Evolutionary conservation across 1,284 basidiomycete genomes (phyloP).

Genomic region (Trametes pubescens): DNA sequence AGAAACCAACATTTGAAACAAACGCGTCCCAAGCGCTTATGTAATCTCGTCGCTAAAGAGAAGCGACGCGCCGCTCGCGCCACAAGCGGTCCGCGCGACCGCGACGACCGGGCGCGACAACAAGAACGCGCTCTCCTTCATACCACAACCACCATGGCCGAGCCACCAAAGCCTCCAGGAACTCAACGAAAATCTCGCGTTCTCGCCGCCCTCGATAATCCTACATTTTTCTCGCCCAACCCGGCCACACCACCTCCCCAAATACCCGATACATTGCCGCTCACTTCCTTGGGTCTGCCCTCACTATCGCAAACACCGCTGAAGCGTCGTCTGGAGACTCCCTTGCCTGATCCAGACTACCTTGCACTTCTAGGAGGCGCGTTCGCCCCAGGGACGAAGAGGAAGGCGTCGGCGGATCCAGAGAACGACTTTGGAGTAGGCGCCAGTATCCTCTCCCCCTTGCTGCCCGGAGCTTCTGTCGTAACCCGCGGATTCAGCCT

Average conservation of each 20-base stretch:
- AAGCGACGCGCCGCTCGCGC: too few species aligned
- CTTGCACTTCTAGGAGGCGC: slow-evolving; percentile 1
- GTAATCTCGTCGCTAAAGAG: too few species aligned
- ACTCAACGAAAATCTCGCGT: slow-evolving; percentile 32
- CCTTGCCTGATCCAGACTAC: slow-evolving; percentile 15
- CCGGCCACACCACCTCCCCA: neutral
- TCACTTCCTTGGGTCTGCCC: slow-evolving; percentile 20
- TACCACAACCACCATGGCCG: slow-evolving; percentile 23
- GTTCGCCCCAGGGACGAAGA: slow-evolving; percentile 14
- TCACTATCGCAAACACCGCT: slow-evolving; percentile 1
- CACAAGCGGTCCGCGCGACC: slow-evolving; percentile 6
- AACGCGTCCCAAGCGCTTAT: too few species aligned
- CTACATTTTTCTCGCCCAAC: slow-evolving; percentile 22
- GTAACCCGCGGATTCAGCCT: slow-evolving; percentile 21
- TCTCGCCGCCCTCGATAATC: slow-evolving; percentile 36
- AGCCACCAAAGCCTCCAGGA: slow-evolving; percentile 16
- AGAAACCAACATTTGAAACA: too few species aligned
- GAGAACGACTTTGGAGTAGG: slow-evolving; percentile 15
- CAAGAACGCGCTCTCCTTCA: neutral
- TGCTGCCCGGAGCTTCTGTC: neutral
- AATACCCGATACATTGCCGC: slow-evolving; percentile 13
- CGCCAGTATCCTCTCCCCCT: slow-evolving; percentile 14
- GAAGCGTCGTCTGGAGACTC: slow-evolving; percentile 18
- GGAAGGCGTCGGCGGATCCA: slow-evolving; percentile 14
- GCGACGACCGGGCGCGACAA: neutral